phyloP scores from a whole-genome alignment of 2,329 filamentous ascomycete genomes.

The Bretziella fagacearum region DNA sequence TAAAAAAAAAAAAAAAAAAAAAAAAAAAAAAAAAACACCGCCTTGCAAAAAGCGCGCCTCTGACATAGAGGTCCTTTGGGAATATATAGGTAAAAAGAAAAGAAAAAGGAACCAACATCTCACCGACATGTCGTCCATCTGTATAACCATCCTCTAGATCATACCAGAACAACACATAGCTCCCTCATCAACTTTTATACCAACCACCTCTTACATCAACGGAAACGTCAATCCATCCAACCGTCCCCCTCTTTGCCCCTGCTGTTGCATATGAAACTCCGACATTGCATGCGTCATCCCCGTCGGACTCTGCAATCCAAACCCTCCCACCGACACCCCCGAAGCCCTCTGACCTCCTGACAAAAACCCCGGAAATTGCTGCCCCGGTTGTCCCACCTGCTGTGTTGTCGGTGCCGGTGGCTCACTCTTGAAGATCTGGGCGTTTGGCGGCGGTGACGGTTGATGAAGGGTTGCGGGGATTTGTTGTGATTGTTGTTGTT shows the following conservation, averaged over 20 bases:
- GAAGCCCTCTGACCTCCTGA: neutral
- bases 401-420: too few relatives aligned
- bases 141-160: too few relatives aligned
- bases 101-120: too few relatives aligned
- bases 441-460: neutral
- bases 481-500: slow-evolving; percentile 5
- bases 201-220: slow-evolving; percentile 1
- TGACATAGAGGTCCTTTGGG: too few relatives aligned
- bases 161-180: too few relatives aligned
- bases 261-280: slow-evolving; percentile 5
- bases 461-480: slow-evolving; percentile 4
- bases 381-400: neutral
- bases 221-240: slow-evolving; percentile 8
- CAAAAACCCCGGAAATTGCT: slow-evolving; percentile 2
- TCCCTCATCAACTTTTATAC: neutral
- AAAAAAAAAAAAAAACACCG: too few relatives aligned
- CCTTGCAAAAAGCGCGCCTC: too few relatives aligned
- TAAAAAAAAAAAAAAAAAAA: too few relatives aligned
- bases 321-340: neutral
- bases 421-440: slow-evolving; percentile 5
- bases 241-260: neutral
- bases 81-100: too few relatives aligned
- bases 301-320: slow-evolving; percentile 1
- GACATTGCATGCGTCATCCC: slow-evolving; percentile 4
- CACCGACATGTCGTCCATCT: too few relatives aligned